Conservation (phyloP, 257 asterid genomes). For the Haberlea rhodopensis region DNA sequence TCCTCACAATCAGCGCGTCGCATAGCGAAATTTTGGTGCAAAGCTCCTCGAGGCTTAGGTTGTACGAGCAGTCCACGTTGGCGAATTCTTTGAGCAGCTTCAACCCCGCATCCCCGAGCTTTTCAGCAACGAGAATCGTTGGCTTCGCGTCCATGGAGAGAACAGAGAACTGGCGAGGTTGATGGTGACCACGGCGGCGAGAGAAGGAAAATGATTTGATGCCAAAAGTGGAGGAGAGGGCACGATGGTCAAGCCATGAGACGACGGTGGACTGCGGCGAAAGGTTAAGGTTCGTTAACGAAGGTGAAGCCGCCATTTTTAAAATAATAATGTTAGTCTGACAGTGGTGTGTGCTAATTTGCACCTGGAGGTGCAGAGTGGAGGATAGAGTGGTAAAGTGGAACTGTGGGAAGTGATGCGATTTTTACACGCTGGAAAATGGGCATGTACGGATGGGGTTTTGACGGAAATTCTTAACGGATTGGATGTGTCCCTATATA, state of each 20-base stretch:
- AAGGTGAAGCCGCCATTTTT: slow-evolving; percentile 61
- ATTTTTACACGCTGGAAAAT: not conserved
- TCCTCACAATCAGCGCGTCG: slow-evolving; percentile 86
- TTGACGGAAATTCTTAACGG: too few relatives aligned
- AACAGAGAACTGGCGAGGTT: slow-evolving; percentile 47
- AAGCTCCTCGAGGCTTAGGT: slow-evolving; percentile 80
- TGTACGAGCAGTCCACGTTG: slow-evolving; percentile 81
- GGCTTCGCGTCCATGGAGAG: slow-evolving; percentile 81
- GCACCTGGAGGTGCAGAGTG: slow-evolving; percentile 13
- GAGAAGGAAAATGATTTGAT: slow-evolving; percentile 31
- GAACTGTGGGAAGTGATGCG: not conserved
- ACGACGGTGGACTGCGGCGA: slow-evolving; percentile 31
- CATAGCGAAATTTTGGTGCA: slow-evolving; percentile 85
- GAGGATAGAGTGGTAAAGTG: not conserved
- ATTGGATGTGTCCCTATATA: too few relatives aligned
- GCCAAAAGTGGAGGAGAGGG: slow-evolving; percentile 42
- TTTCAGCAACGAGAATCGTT: slow-evolving; percentile 83
- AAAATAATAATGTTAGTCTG: slow-evolving; percentile 1
- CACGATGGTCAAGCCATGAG: slow-evolving; percentile 41
- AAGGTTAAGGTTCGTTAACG: slow-evolving; percentile 41
- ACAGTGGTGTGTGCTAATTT: slow-evolving; percentile 14
- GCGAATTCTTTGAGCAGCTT: slow-evolving; percentile 67
- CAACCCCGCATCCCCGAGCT: slow-evolving; percentile 85
- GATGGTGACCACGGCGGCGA: slow-evolving; percentile 29
- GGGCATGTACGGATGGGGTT: not conserved